Percentiles rank a stretch among this genome's conserved stretches.
Conservation (phyloP, 78 protist genomes). For the Creolimax fragrantissima region DNA sequence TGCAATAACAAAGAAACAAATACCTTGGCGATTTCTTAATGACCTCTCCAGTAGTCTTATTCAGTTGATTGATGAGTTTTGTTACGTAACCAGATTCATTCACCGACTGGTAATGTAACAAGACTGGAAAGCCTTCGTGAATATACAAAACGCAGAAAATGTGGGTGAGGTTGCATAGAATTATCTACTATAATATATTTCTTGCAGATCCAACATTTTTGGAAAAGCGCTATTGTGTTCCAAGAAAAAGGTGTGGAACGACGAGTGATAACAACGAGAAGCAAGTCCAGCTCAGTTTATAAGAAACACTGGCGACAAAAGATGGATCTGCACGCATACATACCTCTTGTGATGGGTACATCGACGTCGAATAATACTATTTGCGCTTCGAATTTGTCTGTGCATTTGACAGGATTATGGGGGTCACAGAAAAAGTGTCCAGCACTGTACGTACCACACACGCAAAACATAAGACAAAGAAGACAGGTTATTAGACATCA, state of each 20-base stretch:
- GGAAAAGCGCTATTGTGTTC: too few species aligned
- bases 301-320: too few species aligned
- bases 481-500: too few species aligned
- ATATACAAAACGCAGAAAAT: not conserved
- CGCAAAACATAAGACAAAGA: too few species aligned
- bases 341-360: constrained; percentile 8
- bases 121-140: not conserved
- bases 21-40: constrained; percentile 16
- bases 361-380: not conserved
- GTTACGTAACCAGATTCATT: constrained; percentile 12
- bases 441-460: not conserved
- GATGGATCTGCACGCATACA: not conserved
- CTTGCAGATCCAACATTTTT: too few species aligned
- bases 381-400: not conserved
- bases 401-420: not conserved
- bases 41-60: constrained; percentile 7
- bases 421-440: not conserved
- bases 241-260: too few species aligned
- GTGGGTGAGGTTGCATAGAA: too few species aligned
- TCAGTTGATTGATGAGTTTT: not conserved
- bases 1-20: not conserved
- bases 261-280: too few species aligned
- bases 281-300: too few species aligned
- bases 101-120: not conserved
- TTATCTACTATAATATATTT: too few species aligned